Evolutionary conservation across 2,329 filamentous ascomycete species (phyloP), one percentile per base, ranked within the genome.

Genomic region (Drechslerella stenobrocha): DNA sequence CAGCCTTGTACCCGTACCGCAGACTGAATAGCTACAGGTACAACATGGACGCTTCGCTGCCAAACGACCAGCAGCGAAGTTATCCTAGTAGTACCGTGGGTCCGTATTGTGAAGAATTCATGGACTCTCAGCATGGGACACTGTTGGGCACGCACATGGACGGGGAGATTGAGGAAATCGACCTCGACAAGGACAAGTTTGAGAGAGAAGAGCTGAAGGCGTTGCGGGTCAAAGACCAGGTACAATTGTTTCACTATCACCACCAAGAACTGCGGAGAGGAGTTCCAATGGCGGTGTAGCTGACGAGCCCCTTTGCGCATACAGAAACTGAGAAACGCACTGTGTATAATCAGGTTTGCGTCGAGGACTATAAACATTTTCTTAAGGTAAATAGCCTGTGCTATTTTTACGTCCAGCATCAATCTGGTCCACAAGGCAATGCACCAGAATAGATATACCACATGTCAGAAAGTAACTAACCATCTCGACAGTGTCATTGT

Each of bases 141-240:
- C 35, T 67, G 44, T 45, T 66, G 47, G 44, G 45, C 15, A 59
- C 47, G 26, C 32, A 22, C 11, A 35, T 67, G 26, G 53, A 52
- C 2, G 63, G 44, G 8, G 55, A 15, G 1, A 46, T 22, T 2
- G 48, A 67, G 28, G 63, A 67, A 20, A 55, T 67, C 45, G 63
- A 67, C 47, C n/a, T 67, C 11, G 50, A 67, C 47, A 67, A 60
- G 11, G 63, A 67, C 18, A 37, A 30, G 34, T 60, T 67, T 51
- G 53, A 67, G 24, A 48, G 48, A 28, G 55, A 59, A 35, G 63
- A 67, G 42, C 22, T 67, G 55, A 55, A 56, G 55, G 18, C 7
- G 20, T 34, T 67, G 50, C 53, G 42, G 22, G 22, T 23, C 22
- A 55, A 15, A 20, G 63, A 67, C 47, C 18, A 60, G 55, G 63